Percentiles rank a stretch among this genome's conserved stretches.
These are phyloP conservation scores for Codiaeum variegatum DNA, from an alignment of 441 rosid genomes.

Conservation along the genomic window DNA sequence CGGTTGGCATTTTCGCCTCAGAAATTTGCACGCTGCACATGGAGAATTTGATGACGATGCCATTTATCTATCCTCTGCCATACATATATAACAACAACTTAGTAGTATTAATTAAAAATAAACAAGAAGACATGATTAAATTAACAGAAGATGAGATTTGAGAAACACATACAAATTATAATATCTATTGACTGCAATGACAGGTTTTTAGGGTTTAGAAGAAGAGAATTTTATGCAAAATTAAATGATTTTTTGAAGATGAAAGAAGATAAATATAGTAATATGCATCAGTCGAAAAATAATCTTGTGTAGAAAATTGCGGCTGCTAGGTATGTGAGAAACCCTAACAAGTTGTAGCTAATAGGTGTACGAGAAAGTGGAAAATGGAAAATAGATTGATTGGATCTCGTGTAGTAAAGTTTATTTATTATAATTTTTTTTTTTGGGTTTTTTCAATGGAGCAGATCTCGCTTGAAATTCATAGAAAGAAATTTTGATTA, in stretches of 20 bases:
- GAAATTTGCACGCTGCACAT: slow-evolving; percentile 71
- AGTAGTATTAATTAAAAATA: not conserved
- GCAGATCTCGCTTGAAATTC: slow-evolving; percentile 54
- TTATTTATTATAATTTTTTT: slow-evolving; percentile 10
- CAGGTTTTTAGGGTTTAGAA: slow-evolving; percentile 20
- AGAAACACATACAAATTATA: not conserved
- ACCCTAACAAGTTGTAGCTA: not conserved
- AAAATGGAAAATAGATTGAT: slow-evolving; percentile 17
- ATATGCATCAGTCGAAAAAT: not conserved
- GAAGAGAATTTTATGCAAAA: not conserved
- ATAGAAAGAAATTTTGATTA: slow-evolving; percentile 22
- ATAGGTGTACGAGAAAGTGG: not conserved
- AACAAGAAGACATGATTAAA: not conserved
- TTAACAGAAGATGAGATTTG: no score
- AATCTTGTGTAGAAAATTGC: not conserved
- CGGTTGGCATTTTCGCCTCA: slow-evolving; percentile 66
- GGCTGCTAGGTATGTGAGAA: not conserved
- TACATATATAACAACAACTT: not conserved
- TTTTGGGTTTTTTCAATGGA: slow-evolving; percentile 51
- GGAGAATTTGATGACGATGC: slow-evolving; percentile 69
- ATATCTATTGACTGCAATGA: not conserved
- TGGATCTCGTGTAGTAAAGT: slow-evolving; percentile 73
- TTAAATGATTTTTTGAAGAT: slow-evolving; percentile 12
- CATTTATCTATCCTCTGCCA: slow-evolving; percentile 35
- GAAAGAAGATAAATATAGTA: not conserved